A percentile compares a stretch with the other conserved stretches of the same genome.
These are phyloP conservation scores for Alternaria sp. DNA, from an alignment of 2,329 filamentous ascomycete species.

Conservation along the genomic window DNA sequence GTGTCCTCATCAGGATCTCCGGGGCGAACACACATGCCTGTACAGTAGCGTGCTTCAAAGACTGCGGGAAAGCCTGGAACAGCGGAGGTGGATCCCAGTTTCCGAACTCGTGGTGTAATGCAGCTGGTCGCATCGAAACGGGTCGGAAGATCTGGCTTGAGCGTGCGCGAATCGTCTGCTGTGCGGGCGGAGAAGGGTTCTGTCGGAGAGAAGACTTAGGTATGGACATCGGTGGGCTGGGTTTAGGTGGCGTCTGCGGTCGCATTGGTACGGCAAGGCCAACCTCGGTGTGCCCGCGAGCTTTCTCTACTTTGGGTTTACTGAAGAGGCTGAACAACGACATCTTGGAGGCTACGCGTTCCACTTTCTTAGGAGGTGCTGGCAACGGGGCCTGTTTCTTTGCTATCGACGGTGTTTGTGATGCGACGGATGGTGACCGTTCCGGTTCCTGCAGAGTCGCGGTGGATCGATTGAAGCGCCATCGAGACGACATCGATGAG, in stretches of 20 bases:
- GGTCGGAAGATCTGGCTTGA: constrained; percentile 43
- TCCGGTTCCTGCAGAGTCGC: constrained; percentile 36
- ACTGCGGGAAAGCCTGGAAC: constrained; percentile 86
- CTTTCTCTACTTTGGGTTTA: constrained; percentile 57
- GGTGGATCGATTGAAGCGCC: constrained; percentile 46
- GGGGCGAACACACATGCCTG: constrained; percentile 71
- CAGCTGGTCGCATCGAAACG: constrained; percentile 35
- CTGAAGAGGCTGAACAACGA: constrained; percentile 59
- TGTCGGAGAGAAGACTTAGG: constrained; percentile 39
- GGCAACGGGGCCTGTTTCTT: constrained; percentile 19
- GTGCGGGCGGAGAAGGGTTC: constrained; percentile 37
- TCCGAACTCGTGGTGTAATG: constrained; percentile 40
- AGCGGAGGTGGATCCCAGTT: constrained; percentile 68
- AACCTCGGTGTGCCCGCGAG: constrained; percentile 54
- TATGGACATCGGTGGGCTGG: constrained; percentile 22
- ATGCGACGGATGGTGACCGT: constrained; percentile 14
- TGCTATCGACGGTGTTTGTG: constrained; percentile 14
- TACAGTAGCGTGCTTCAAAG: constrained; percentile 75
- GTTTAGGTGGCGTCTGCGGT: constrained; percentile 36
- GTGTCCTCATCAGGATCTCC: constrained; percentile 70
- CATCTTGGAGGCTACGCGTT: constrained; percentile 51
- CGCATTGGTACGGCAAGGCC: constrained; percentile 48
- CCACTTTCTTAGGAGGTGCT: constrained; percentile 35
- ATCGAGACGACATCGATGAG: constrained; percentile 39
- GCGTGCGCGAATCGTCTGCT: constrained; percentile 40